Percentiles rank a stretch among this genome's conserved stretches.
Conservation (phyloP, 306 rosid species). For the Gastrolobium bilobum region DNA sequence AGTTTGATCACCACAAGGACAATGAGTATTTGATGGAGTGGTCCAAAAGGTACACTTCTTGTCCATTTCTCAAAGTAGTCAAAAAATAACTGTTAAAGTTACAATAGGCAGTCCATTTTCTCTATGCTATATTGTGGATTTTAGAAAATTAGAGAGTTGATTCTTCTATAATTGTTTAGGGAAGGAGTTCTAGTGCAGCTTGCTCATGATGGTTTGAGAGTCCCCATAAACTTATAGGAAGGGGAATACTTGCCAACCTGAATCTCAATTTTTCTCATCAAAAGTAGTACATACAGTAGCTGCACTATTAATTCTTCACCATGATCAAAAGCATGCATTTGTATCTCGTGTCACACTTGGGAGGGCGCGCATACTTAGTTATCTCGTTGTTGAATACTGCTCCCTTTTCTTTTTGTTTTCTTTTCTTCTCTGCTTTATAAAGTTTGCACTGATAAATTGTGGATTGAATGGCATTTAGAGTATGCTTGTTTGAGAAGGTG, state of each 20-base stretch:
- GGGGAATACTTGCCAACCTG: conserved; percentile 49
- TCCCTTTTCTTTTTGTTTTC: not conserved
- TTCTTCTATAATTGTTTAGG: conserved; percentile 54
- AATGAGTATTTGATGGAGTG: conserved; percentile 77
- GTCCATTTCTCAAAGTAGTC: conserved; percentile 33
- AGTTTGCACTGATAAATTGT: conserved; percentile 10
- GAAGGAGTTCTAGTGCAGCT: conserved; percentile 91
- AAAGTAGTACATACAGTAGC: not conserved
- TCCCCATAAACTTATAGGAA: conserved; percentile 68
- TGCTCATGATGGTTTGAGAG: conserved; percentile 89
- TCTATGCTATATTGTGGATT: conserved; percentile 21
- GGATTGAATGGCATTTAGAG: not conserved
- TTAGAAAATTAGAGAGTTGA: conserved; percentile 9
- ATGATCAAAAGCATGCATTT: conserved; percentile 40
- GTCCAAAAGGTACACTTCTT: conserved; percentile 68
- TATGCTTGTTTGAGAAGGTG: not conserved
- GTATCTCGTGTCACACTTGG: conserved; percentile 1
- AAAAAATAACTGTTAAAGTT: conserved; percentile 24
- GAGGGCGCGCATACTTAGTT: conserved; percentile 18
- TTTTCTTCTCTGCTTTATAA: not conserved
- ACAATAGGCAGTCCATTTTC: not conserved
- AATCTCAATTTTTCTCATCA: not conserved
- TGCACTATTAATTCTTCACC: conserved; percentile 4
- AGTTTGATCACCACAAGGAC: conserved; percentile 81
- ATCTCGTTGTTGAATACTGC: not conserved